phyloP scores from a whole-genome alignment of 164 flowering plant genomes.

The Umbilicus rupestris region DNA sequence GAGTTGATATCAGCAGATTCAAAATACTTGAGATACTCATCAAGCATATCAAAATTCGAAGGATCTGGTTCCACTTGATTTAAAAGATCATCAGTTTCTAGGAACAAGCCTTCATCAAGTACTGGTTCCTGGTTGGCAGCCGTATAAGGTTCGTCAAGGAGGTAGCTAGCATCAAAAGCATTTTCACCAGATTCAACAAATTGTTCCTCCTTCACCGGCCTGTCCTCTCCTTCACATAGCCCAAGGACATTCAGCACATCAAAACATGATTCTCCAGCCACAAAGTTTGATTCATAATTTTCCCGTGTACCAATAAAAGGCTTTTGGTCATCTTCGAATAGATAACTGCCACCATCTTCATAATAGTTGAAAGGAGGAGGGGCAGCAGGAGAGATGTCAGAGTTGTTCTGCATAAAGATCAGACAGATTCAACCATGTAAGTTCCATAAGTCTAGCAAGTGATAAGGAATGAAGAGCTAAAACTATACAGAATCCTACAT shows the following conservation, averaged over 20 bases:
- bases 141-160: not conserved
- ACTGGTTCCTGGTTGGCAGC: not conserved
- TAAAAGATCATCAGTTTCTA: not conserved
- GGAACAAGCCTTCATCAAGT: constrained; percentile 3
- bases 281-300: constrained; percentile 11
- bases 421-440: not conserved
- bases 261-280: constrained; percentile 13
- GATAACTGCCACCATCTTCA: constrained; percentile 25
- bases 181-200: constrained; percentile 12
- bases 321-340: constrained; percentile 19
- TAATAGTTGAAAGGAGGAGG: constrained; percentile 18
- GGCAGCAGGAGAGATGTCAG: constrained; percentile 13
- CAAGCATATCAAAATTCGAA: constrained; percentile 8
- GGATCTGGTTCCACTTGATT: constrained; percentile 5
- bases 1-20: not conserved
- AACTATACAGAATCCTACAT: not conserved
- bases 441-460: constrained; percentile 16
- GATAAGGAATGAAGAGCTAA: not conserved
- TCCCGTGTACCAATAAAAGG: constrained; percentile 16
- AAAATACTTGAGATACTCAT: constrained; percentile 2
- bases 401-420: constrained; percentile 18
- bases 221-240: constrained; percentile 16
- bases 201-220: constrained; percentile 23
- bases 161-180: not conserved
- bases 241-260: constrained; percentile 15